Evolutionary conservation across 78 protist species (phyloP).

Genomic region (Emiliania huxleyi): DNA sequence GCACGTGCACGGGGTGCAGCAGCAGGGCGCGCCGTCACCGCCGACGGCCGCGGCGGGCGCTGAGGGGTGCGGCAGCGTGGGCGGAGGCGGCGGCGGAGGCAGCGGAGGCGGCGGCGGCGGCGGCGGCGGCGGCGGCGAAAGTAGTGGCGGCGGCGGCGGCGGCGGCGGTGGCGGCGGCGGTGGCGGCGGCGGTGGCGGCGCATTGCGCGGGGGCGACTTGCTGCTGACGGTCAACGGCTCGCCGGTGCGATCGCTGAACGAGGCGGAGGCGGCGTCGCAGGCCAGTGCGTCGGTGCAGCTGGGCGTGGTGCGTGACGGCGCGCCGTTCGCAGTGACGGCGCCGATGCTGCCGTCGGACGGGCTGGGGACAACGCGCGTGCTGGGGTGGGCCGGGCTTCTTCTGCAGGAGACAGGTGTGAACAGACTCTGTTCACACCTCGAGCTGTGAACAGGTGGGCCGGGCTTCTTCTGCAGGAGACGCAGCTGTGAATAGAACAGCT

Average conservation of each 20-base stretch:
- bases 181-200: too few relatives aligned
- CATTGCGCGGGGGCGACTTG: conserved; percentile 38
- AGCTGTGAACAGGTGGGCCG: too few relatives aligned
- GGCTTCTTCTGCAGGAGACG: conserved; percentile 5
- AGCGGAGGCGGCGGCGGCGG: too few relatives aligned
- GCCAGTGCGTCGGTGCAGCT: not conserved
- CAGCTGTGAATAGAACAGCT: too few relatives aligned
- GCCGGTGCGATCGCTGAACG: not conserved
- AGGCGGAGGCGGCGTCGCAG: not conserved
- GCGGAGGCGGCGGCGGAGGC: too few relatives aligned
- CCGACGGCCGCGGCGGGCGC: too few relatives aligned
- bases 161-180: too few relatives aligned
- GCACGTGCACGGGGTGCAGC: too few relatives aligned
- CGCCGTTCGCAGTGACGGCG: too few relatives aligned
- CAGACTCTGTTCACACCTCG: too few relatives aligned
- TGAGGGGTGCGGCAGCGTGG: too few relatives aligned
- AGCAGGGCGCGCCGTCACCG: too few relatives aligned
- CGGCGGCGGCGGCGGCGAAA: not conserved
- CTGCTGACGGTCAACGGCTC: not conserved
- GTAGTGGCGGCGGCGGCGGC: not conserved
- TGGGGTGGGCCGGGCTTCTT: conserved; percentile 17
- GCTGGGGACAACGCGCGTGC: not conserved
- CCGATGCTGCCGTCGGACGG: not conserved
- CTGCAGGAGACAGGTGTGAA: conserved; percentile 6
- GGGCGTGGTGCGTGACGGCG: conserved; percentile 5